Evolutionary conservation across 495 filamentous ascomycete species (phyloP), one percentile per base, ranked within the genome.

Genomic region (Penicillium odoratum): DNA sequence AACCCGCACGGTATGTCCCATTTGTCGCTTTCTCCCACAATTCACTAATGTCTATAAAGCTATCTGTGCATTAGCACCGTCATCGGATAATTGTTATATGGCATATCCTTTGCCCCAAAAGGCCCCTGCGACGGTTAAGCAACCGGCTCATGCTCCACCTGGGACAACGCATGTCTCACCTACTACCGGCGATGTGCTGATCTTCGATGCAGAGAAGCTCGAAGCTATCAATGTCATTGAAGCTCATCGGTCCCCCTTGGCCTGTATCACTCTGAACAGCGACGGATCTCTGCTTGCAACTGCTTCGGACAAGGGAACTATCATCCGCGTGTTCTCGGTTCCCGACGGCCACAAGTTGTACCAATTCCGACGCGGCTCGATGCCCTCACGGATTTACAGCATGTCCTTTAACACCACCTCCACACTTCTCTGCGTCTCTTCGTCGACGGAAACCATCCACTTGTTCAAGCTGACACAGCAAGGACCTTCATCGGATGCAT

Each of bases 351-450:
- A 92, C 62, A 98, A 96, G 68, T 83, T 98, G 16, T 97, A 88
- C 64, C 93, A 98, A 67, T 98, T 98, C 70, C 86, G 94, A 54
- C 83, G 94, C 59, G 94, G 94, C 28, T 95, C 92, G 9, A 96
- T 96, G 72, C 94, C 94, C 0, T 90, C 91, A 4, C 85, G 89
- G 21, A 98, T 98, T 57, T 97, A 89, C 72, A 95, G 92, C 84
- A 97, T 98, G 94, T 94, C 91, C n/a, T 98, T 98, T 79, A 98
- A 98, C 70, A 83, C 91, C 15, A 92, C 88, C 33, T 95, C 92
- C 4, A 94, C 93, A 7, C 81, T 98, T 3, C 86, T 98, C 36
- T 96, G 92, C 64, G 92, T 98, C 53, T 97, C 93, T 11, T 97
- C 93, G 9, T 91, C 91, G 3, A 93, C 92, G 0, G 95, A 98